phyloP scores from a whole-genome alignment of 2,329 filamentous ascomycete genomes.

The Beauveria sp. region DNA sequence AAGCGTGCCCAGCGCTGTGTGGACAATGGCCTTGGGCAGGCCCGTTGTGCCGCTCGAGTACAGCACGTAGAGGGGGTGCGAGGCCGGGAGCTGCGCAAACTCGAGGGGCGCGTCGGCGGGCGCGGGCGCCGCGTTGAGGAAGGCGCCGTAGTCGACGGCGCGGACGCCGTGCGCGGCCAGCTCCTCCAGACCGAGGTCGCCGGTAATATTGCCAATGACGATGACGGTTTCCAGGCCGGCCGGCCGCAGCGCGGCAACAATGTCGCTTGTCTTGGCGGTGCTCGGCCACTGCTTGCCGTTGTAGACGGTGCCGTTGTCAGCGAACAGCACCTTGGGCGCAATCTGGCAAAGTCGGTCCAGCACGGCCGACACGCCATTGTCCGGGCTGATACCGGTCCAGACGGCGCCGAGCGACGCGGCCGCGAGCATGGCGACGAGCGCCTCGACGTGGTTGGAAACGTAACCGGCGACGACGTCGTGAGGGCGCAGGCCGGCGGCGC shows the following conservation, averaged over 20 bases:
- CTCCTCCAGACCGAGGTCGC: conserved; percentile 34
- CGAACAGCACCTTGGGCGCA: conserved; percentile 71
- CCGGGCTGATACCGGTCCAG: conserved; percentile 89
- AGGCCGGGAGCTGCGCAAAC: conserved; percentile 74
- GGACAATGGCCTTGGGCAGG: conserved; percentile 86
- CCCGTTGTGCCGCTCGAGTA: conserved; percentile 89
- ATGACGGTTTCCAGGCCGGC: conserved; percentile 62
- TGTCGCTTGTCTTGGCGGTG: conserved; percentile 68
- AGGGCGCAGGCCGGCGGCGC: conserved; percentile 52
- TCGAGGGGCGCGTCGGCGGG: conserved; percentile 36
- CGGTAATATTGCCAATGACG: conserved; percentile 60
- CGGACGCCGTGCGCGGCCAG: conserved; percentile 31
- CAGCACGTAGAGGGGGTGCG: conserved; percentile 87
- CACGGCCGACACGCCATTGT: conserved; percentile 86
- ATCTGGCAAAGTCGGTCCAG: conserved; percentile 83
- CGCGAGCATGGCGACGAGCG: conserved; percentile 80
- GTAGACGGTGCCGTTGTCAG: conserved; percentile 82
- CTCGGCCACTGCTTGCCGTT: conserved; percentile 87
- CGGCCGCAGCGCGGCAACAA: conserved; percentile 54
- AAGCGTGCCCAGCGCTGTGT: conserved; percentile 81
- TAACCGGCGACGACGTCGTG: conserved; percentile 61
- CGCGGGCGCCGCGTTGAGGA: conserved; percentile 35
- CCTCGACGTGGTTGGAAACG: conserved; percentile 82
- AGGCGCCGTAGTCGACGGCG: conserved; percentile 36
- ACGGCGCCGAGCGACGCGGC: conserved; percentile 75